Base-by-base conservation (phyloP, 305 asterid genomes). In the Vinca major region DNA sequence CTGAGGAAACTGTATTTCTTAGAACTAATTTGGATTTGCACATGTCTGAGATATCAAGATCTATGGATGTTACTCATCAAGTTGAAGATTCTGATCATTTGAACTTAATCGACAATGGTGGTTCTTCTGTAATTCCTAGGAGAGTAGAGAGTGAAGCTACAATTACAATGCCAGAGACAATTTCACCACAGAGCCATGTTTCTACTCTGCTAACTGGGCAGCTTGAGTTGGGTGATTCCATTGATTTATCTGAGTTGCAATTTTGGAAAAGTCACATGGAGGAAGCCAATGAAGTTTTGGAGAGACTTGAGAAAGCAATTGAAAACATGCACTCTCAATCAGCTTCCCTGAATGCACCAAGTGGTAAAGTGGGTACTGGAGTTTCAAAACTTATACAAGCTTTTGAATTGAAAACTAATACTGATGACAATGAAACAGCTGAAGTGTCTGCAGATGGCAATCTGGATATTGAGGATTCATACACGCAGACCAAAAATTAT, bases 321-420 rank as follows among this genome's bases (percentile, higher is more conserved):
- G 95, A 85, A 64, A 76, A 61, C 36, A 73, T 92, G 89, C 86
- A 81, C 76, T 60, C 73, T 62, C 81, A 82, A 56, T 75, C 79
- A 17, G 77, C 80, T 69, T 86, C 91, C 68, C 77, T 76, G 78
- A 79, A 81, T 64, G 82, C 70, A 69, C 81, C 87, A 14, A 77
- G 71, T 55, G 81, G 78, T 65, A 83, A 83, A 79, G 73, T 69
- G 51, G 86, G 45, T 65, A 79, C 92, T 75, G 89, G 86, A 80
- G 92, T 92, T 70, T 92, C 96, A 47, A 85, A 77, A 78, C 87
- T 92, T 80, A 90, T 90, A 84, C 92, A 90, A 60, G 89, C 94
- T 77, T 92, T 90, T 74, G 97, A 90, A 87, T 56, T 88, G 49
- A 88, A 86, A 73, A 69, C 60, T 67, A 77, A 80, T 5, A 68